Conservation (phyloP, 1,284 basidiomycete genomes). For the Cutaneotrichosporon cutaneum region DNA sequence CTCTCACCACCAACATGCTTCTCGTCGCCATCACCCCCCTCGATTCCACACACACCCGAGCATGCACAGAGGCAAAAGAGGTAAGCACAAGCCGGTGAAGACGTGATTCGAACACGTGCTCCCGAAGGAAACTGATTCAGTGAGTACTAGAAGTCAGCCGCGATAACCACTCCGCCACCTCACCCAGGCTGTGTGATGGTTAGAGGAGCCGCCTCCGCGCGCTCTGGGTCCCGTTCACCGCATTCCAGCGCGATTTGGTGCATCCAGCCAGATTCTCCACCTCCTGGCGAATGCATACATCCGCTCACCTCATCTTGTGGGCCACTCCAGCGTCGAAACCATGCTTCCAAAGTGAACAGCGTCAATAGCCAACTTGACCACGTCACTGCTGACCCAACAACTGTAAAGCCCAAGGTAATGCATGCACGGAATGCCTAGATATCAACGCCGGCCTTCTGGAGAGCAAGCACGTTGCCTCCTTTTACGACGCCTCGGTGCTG, state of each 20-base stretch:
- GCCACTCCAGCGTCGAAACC: neutral
- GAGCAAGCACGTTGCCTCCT: neutral
- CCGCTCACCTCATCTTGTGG: too few relatives aligned
- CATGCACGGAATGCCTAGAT: neutral
- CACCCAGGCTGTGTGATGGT: neutral
- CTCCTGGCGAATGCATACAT: too few relatives aligned
- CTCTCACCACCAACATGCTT: neutral
- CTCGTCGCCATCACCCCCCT: neutral
- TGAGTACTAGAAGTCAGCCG: slow-evolving; percentile 2
- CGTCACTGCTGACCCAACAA: neutral
- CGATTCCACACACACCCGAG: neutral
- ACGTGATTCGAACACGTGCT: slow-evolving; percentile 3
- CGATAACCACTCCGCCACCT: slow-evolving; percentile 10
- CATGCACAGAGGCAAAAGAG: neutral
- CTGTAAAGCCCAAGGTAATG: neutral
- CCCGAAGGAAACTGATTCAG: slow-evolving; percentile 4
- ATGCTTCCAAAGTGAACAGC: neutral
- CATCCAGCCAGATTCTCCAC: too few relatives aligned
- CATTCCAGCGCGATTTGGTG: too few relatives aligned
- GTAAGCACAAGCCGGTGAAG: neutral
- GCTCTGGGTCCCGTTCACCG: neutral
- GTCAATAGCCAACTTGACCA: too few relatives aligned
- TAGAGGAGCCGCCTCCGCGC: neutral
- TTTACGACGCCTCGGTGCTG: neutral
- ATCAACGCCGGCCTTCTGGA: neutral